Evolutionary conservation across 2,329 filamentous ascomycete species (phyloP).

Genomic region (Penicillium occitanis): DNA sequence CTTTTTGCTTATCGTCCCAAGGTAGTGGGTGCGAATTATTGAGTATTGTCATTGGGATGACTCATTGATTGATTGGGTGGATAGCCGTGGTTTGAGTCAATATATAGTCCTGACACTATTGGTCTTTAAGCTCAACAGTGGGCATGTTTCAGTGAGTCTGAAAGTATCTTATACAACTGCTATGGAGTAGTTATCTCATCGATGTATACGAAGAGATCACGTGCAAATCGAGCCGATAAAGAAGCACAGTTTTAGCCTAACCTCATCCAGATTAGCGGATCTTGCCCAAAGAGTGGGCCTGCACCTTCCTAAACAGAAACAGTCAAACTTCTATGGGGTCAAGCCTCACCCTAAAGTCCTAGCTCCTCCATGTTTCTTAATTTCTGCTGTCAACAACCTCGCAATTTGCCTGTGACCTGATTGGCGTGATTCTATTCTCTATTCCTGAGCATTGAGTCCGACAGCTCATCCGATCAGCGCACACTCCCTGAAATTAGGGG

Average conservation of each 20-base stretch:
- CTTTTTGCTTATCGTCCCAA: slow-evolving; percentile 5
- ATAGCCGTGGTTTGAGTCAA: not conserved
- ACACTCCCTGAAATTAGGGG: not conserved
- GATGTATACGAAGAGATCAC: not conserved
- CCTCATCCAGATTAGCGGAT: not conserved
- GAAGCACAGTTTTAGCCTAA: not conserved
- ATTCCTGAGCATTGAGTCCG: not conserved
- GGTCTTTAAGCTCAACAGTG: not conserved
- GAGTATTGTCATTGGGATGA: not conserved
- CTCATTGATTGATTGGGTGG: slow-evolving; percentile 10
- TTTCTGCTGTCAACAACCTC: not conserved
- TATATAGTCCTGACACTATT: not conserved
- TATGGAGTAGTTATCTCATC: not conserved
- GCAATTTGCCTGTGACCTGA: not conserved
- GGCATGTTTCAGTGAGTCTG: not conserved
- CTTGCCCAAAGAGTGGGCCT: not conserved
- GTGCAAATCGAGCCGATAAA: not conserved
- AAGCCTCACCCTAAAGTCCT: slow-evolving; percentile 11
- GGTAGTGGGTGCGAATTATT: not conserved
- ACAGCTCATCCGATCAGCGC: not conserved
- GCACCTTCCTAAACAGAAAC: slow-evolving; percentile 6
- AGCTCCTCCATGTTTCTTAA: slow-evolving; percentile 1
- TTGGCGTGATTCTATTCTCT: not conserved
- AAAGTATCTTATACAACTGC: not conserved
- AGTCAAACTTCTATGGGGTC: slow-evolving; percentile 3